Conservation (phyloP, 2,329 filamentous ascomycete genomes). For the Sclerotinia trifoliorum region DNA sequence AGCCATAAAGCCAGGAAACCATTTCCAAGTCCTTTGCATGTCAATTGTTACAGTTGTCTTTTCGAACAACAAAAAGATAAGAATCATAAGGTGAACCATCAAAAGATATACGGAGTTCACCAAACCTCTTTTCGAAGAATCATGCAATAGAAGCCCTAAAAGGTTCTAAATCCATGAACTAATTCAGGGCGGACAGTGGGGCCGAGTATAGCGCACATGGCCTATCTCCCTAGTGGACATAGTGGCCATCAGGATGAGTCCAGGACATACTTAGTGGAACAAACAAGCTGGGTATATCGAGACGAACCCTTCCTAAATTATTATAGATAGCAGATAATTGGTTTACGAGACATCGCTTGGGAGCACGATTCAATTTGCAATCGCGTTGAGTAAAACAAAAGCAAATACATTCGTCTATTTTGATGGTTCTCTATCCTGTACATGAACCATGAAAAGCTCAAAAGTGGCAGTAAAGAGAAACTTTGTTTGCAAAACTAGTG, state of each 20-base stretch:
- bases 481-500: no score
- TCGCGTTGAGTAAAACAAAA: constrained; percentile 5
- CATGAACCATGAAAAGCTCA: neutral
- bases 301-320: neutral
- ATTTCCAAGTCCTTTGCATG: neutral
- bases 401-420: neutral
- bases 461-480: neutral
- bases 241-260: no score
- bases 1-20: neutral
- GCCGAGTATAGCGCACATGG: neutral
- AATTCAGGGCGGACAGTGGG: constrained; percentile 1
- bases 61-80: neutral
- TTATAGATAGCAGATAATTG: constrained; percentile 11
- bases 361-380: neutral
- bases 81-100: neutral
- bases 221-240: neutral
- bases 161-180: constrained; percentile 11
- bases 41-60: neutral
- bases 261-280: neutral
- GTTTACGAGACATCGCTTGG: neutral
- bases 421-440: neutral
- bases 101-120: no score
- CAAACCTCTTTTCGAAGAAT: no score
- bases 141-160: constrained; percentile 3
- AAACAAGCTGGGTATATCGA: neutral